Base-by-base conservation (phyloP, 176 grass and related monocot species). In the Paspalum notatum region DNA sequence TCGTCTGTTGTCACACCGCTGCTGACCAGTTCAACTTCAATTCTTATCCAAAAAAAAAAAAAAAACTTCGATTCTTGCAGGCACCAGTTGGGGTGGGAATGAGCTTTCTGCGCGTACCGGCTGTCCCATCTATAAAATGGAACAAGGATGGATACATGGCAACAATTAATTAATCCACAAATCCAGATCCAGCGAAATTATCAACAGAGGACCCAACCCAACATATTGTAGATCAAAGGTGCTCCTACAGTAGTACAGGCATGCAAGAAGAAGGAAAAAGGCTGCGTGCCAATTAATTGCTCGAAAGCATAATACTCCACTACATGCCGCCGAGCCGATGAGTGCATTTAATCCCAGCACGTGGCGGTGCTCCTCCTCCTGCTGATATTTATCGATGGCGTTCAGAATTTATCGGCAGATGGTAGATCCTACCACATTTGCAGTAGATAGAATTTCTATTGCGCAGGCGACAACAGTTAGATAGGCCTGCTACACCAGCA, bases 311-410 rank as follows among this genome's bases (percentile, higher is more conserved):
- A 37, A 43, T n/a, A 71, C 24, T 27, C 71, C 24, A 27, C n/a
- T 59, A 21, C 22, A 1, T 11, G 38, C 18, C 22, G 42, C 32
- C 32, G 32, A 32, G 42, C 32, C 32, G 32, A 32, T 32, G 39
- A 64, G 2, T 8, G 49, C 74, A 72, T 72, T 87, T 58, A 83
- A 78, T 78, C 66, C 15, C 14, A 61, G 64, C 85, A 83, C 80
- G 77, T 87, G 85, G 18, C 3, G 6, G 54, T 48, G 44, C 66
- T 52, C 46, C 54, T 39, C 83, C 16, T 22, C 55, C 32, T 71
- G 55, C n/a, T 50, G 32, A 56, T 56, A 56, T 56, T 22, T 56
- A 56, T 56, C 54, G n/a, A 24, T 58, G 55, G 24, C 25, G 58
- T 12, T 59, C 57, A 59, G 1, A 14, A 7, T 14, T 27, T 12